Evolutionary conservation across 257 asterid species (phyloP), one percentile per base, ranked within the genome.

Genomic region (Cinchona pubescens): DNA sequence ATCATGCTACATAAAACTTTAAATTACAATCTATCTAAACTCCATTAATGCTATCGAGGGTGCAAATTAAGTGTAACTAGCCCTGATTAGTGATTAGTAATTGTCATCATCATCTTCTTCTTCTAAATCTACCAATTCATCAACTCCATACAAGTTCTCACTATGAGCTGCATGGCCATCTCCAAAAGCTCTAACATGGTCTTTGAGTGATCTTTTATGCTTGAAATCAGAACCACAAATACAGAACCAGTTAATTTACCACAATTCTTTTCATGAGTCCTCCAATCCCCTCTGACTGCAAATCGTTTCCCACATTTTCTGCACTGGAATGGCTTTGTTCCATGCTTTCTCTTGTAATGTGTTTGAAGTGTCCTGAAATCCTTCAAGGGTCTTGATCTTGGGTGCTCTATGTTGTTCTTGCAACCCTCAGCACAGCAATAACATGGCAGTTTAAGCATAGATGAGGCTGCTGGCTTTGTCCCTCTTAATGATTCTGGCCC

Each of bases 221-320:
- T 93, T 93, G 60, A 93, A 93, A 69, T 93, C 98, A 7, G 97
- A 93, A 27, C 98, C 98, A 74, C 98, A 93, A 9, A 87, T 86
- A 76, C 98, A 93, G 68, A 91, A 91, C 97, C 98, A 91, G n/a
- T n/a, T 8, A 88, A 30, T 56, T 85, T 89, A 1, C 97, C 98
- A 73, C 98, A 92, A 70, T 92, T 93, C 79, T 93, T 93, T 84
- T 93, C 98, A 46, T 93, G 98, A 3, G 98, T 93, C 37, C 95
- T 88, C 98, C 98, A 91, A 61, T 93, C 98, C 2, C 98, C 98
- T 18, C 94, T 83, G 4, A 93, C 98, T 10, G 98, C 97, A 75
- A 93, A 93, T 0, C 89, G 76, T 82, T 93, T 93, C 34, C 80
- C 84, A 73, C 98, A 91, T 40, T 93, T 93, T 0, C 89, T 82